Conservation (phyloP, 768 basidiomycete genomes). For the Filobasidium floriforme region DNA sequence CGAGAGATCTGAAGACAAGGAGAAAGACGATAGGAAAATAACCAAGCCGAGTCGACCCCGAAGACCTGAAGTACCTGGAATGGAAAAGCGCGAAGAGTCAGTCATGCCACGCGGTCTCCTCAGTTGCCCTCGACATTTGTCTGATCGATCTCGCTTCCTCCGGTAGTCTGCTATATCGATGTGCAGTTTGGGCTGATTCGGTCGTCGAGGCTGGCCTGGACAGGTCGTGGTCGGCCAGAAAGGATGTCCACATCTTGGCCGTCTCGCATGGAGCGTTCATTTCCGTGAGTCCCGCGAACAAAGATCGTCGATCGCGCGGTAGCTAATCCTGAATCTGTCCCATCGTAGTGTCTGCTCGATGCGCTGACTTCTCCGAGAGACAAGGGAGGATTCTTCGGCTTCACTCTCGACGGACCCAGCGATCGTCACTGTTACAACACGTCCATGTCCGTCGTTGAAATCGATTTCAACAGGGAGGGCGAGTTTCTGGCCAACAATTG, state of each 20-base stretch:
- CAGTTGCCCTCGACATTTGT: neutral
- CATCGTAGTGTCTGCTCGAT: slow-evolving; percentile 10
- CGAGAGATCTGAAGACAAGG: no score
- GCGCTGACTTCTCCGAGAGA: neutral
- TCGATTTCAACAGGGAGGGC: slow-evolving; percentile 10
- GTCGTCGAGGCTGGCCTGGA: no score
- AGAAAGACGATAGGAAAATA: no score
- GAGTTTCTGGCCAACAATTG: slow-evolving; percentile 2
- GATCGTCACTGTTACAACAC: slow-evolving; percentile 19
- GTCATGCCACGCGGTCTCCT: neutral
- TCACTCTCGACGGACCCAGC: neutral
- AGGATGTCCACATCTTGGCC: slow-evolving; percentile 5
- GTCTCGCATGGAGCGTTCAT: slow-evolving; percentile 10
- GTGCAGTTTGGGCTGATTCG: neutral
- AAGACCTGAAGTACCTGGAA: neutral
- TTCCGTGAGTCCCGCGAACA: slow-evolving; percentile 3
- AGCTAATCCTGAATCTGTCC: neutral
- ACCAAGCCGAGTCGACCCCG: neutral
- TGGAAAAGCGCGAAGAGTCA: neutral
- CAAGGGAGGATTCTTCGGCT: slow-evolving; percentile 2
- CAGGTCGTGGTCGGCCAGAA: neutral
- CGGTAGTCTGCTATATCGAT: neutral
- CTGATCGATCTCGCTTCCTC: neutral
- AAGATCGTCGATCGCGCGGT: neutral
- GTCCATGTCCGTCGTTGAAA: slow-evolving; percentile 5